Conservation (phyloP, 2,329 filamentous ascomycete genomes). For the Aphanocladium album region DNA sequence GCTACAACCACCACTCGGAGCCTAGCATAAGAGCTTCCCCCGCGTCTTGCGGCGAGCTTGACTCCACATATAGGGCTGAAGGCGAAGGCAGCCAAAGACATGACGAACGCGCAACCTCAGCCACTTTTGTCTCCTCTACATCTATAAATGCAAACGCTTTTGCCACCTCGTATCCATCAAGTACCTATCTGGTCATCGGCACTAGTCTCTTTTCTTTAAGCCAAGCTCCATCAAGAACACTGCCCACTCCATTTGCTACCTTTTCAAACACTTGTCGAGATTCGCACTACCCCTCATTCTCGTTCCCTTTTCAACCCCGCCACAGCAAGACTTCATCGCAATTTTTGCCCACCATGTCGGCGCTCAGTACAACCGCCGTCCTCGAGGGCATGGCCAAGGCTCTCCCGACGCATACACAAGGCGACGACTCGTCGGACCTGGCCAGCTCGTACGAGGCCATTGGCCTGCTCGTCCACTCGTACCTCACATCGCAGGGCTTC, state of each 20-base stretch:
- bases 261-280: neutral
- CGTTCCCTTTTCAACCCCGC: neutral
- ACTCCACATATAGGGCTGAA: conserved; percentile 20
- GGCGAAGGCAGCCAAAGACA: conserved; percentile 1
- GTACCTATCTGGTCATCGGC: neutral
- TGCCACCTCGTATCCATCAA: neutral
- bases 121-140: neutral
- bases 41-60: neutral
- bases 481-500: conserved; percentile 76
- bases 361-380: conserved; percentile 33
- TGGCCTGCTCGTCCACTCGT: conserved; percentile 78
- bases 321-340: neutral
- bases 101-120: conserved; percentile 3
- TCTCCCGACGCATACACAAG: conserved; percentile 48
- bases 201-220: neutral
- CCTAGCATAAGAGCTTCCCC: neutral
- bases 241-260: neutral
- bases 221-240: neutral
- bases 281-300: neutral
- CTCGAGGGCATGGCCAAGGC: conserved; percentile 55
- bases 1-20: no score
- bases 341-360: conserved; percentile 14
- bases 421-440: conserved; percentile 55
- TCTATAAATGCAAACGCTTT: neutral
- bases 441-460: conserved; percentile 75